Evolutionary conservation across 179 eudicot genomes (phyloP).

Genomic region (Silene noctiflora): DNA sequence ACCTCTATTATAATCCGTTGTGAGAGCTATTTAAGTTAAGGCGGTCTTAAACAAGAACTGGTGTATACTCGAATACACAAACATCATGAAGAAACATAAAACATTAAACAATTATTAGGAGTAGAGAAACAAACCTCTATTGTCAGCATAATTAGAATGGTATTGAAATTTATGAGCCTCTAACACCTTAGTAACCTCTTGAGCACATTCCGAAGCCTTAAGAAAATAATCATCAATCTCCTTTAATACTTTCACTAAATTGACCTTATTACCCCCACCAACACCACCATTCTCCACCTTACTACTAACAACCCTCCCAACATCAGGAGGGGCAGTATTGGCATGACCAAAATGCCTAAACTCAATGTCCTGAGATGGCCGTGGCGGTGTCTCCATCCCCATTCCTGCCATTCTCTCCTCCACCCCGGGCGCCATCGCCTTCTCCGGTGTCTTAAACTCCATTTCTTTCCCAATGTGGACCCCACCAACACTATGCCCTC

Average conservation of each 20-base stretch:
- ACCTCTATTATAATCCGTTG: too few relatives aligned
- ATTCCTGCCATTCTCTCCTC: not conserved
- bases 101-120: not conserved
- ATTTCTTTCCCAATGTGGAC: conserved; percentile 16
- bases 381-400: conserved; percentile 33
- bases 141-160: conserved; percentile 89
- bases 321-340: conserved; percentile 66
- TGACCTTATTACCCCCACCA: conserved; percentile 42
- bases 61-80: not conserved
- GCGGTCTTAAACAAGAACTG: too few relatives aligned
- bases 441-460: conserved; percentile 70
- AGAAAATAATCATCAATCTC: conserved; percentile 85
- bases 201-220: conserved; percentile 81
- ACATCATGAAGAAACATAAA: not conserved
- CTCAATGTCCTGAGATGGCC: conserved; percentile 20
- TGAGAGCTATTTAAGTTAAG: too few relatives aligned
- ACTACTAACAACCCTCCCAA: conserved; percentile 27
- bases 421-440: conserved; percentile 34
- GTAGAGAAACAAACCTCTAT: conserved; percentile 49
- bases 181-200: conserved; percentile 87
- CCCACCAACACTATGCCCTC: conserved; percentile 2
- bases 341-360: conserved; percentile 68
- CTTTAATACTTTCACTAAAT: conserved; percentile 66
- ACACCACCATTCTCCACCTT: conserved; percentile 17
- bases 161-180: conserved; percentile 89